Evolutionary conservation across 2,329 filamentous ascomycete species (phyloP), one percentile per base, ranked within the genome.

Genomic region (Fusarium proliferatum): DNA sequence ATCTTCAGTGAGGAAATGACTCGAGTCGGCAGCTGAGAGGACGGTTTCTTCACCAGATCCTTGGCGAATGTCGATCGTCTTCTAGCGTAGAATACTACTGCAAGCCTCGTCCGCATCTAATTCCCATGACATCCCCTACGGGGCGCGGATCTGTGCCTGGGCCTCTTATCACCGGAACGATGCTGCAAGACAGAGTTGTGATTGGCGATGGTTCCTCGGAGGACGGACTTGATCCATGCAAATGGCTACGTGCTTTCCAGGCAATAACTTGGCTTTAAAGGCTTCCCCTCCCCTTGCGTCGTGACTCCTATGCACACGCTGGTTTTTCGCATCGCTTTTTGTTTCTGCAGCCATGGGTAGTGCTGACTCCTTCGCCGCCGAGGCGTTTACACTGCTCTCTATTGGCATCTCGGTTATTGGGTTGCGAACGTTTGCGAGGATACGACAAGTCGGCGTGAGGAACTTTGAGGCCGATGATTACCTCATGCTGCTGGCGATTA

Each of bases 381-480:
- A 80, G 71, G 78, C 76, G 6, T 80, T 79, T 21, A 83, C 86
- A 5, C 82, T 90, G 11, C 80, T 89, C n/a, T 84, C 80, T 3
- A 70, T 89, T 23, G 87, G 85, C 26, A 80, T 88, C 26, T 57
- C 83, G 34, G 76, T 88, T 55, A 88, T 89, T 43, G 77, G 78
- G 11, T 75, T 90, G 6, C 84, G 89, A 34, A 84, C 85, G 1
- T 85, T 84, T 45, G 84, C 87, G 7, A 82, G 89, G 63, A 80
- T 85, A 75, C 81, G 75, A 28, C 80, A 81, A 16, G 84, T 85
- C 9, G 75, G 75, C 23, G 6, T 88, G 21, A 65, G 69, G 2
- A 76, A 75, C 61, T 70, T 77, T 33, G 73, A 76, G 42, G 81
- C 84, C 3, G 89, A 90, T 76, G 89, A 91, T 74, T 90, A 87